Percentiles rank a stretch among this genome's conserved stretches.
Conservation (phyloP, 345 rosid genomes). For the Combretum micranthum region DNA sequence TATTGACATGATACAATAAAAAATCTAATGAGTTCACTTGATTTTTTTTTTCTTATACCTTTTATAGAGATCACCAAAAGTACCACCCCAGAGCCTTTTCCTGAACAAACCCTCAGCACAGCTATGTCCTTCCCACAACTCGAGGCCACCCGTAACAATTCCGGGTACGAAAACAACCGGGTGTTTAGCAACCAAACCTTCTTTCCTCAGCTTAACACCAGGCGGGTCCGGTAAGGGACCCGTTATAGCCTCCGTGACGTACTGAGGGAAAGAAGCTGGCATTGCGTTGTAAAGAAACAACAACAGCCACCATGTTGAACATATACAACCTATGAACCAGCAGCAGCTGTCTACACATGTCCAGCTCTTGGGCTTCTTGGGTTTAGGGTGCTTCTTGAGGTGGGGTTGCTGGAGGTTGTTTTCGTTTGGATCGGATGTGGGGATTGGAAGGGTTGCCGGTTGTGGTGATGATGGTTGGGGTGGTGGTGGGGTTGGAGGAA, state of each 20-base stretch:
- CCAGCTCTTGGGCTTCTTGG: constrained; percentile 24
- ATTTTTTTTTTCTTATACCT: constrained; percentile 20
- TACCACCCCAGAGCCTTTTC: constrained; percentile 73
- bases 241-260: constrained; percentile 60
- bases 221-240: constrained; percentile 66
- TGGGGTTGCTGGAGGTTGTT: too few relatives aligned
- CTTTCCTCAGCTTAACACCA: constrained; percentile 51
- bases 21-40: too few relatives aligned
- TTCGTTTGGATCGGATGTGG: not conserved
- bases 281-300: constrained; percentile 48
- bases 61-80: constrained; percentile 61
- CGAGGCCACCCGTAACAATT: constrained; percentile 66
- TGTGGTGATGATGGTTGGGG: not conserved
- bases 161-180: constrained; percentile 77
- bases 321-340: constrained; percentile 55
- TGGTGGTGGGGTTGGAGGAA: constrained; percentile 6
- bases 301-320: constrained; percentile 55
- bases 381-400: constrained; percentile 4
- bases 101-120: constrained; percentile 66
- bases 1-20: too few relatives aligned
- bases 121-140: constrained; percentile 64
- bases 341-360: constrained; percentile 55
- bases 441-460: not conserved
- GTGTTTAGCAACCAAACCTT: constrained; percentile 47
- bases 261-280: constrained; percentile 66